Evolutionary conservation across 1,284 basidiomycete genomes (phyloP).

Genomic region (Kalmanozyma brasiliensis): DNA sequence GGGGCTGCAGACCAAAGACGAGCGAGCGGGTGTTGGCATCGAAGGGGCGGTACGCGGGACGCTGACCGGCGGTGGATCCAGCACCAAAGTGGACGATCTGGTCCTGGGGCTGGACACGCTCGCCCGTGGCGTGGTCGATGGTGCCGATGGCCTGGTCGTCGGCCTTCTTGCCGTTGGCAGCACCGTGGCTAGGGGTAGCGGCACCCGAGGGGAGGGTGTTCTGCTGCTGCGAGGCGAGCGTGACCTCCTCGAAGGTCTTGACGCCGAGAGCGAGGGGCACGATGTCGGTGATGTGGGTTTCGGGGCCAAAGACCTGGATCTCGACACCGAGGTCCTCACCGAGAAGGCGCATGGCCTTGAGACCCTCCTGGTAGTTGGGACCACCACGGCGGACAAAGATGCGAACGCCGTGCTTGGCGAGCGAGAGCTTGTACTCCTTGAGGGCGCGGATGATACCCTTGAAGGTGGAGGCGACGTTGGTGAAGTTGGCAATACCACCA

Average conservation of each 20-base stretch:
- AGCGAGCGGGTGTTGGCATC: conserved; percentile 92
- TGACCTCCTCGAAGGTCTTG: conserved; percentile 64
- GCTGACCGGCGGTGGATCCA: conserved; percentile 36
- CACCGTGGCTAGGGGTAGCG: conserved; percentile 40
- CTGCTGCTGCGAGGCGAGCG: conserved; percentile 70
- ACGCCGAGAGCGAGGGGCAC: conserved; percentile 95
- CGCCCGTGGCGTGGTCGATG: conserved; percentile 77
- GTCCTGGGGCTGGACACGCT: conserved; percentile 82
- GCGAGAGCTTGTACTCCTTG: conserved; percentile 82
- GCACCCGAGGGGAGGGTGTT: conserved; percentile 57
- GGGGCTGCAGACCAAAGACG: conserved; percentile 97
- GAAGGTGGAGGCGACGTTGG: conserved; percentile 98
- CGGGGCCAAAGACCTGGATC: conserved; percentile 94
- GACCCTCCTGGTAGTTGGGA: conserved; percentile 99
- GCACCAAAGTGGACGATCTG: conserved; percentile 86
- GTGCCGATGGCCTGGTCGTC: conserved; percentile 73
- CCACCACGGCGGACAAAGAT: conserved; percentile 94
- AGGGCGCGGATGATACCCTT: conserved; percentile 99
- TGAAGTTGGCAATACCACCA: conserved; percentile 99
- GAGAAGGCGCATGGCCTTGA: conserved; percentile 97
- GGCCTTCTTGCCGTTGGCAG: conserved; percentile 51
- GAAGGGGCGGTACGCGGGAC: conserved; percentile 70
- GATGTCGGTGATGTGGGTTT: conserved; percentile 98
- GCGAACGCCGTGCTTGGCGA: conserved; percentile 63
- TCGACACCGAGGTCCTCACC: conserved; percentile 97